These are phyloP conservation scores for Colletotrichum musae DNA, from an alignment of 2,329 filamentous ascomycete genomes.

Conservation along the genomic window DNA sequence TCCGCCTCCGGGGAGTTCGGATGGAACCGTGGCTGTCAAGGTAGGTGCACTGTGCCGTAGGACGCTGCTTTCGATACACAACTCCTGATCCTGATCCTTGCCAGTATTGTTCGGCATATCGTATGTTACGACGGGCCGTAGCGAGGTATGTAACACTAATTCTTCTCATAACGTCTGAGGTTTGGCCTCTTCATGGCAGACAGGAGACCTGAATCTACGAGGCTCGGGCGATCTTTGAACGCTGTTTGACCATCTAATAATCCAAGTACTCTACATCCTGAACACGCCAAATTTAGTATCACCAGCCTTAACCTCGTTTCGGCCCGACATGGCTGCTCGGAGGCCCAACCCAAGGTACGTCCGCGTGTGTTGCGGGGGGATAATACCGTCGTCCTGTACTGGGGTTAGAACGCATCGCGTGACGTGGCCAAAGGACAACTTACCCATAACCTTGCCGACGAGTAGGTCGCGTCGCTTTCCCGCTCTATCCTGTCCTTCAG, in stretches of 20 bases:
- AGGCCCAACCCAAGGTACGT: conserved; percentile 81
- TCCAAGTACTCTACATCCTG: conserved; percentile 73
- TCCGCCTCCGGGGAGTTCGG: not conserved
- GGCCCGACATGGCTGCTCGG: conserved; percentile 78
- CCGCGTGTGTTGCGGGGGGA: conserved; percentile 82
- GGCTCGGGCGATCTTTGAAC: not conserved
- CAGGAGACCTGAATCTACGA: not conserved
- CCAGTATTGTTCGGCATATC: not conserved
- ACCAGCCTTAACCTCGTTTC: conserved; percentile 71
- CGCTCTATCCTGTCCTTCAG: conserved; percentile 88
- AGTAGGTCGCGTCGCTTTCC: conserved; percentile 91
- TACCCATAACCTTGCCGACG: conserved; percentile 90
- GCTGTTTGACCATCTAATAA: not conserved
- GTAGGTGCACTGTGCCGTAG: too few species aligned
- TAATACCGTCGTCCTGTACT: conserved; percentile 80
- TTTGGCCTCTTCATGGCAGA: not conserved
- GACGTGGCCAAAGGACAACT: conserved; percentile 47
- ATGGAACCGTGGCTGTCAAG: not conserved
- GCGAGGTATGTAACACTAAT: not conserved
- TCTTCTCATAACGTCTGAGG: not conserved
- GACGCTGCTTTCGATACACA: too few species aligned
- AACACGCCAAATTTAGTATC: conserved; percentile 85
- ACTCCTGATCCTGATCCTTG: too few species aligned
- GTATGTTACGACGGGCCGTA: not conserved
- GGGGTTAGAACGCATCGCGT: conserved; percentile 32